Evolutionary conservation across 805 yeast species (phyloP).

Genomic region (Saccharomycopsis capsularis): DNA sequence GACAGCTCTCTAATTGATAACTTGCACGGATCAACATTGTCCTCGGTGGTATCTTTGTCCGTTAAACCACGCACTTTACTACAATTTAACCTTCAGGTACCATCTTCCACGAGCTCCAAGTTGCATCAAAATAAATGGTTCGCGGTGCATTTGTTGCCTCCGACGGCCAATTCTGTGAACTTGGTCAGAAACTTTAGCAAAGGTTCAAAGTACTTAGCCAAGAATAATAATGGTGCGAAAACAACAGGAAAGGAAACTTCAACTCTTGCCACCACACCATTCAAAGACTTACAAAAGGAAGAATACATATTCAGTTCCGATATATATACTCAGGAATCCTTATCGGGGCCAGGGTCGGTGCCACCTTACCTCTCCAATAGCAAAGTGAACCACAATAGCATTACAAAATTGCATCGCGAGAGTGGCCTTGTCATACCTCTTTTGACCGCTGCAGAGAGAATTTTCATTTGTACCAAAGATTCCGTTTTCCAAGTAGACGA

Average conservation of each 20-base stretch:
- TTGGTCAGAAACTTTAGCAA: conserved; percentile 65
- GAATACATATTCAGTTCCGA: conserved; percentile 5
- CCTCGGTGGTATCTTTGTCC: conserved; percentile 79
- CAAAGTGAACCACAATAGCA: neutral
- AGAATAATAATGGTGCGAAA: conserved; percentile 13
- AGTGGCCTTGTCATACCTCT: conserved; percentile 41
- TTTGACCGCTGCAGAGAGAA: conserved; percentile 48
- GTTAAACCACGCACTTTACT: conserved; percentile 70
- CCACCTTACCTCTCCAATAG: neutral
- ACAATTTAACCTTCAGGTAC: conserved; percentile 81
- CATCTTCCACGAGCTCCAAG: conserved; percentile 69
- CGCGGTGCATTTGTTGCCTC: conserved; percentile 72
- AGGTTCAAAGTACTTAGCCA: conserved; percentile 34
- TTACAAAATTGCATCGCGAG: neutral
- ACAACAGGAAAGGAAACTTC: neutral
- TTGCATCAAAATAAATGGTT: conserved; percentile 52
- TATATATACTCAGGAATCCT: neutral
- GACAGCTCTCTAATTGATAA: conserved; percentile 23
- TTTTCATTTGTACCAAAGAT: conserved; percentile 53
- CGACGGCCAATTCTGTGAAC: conserved; percentile 42
- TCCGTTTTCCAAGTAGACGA: conserved; percentile 58
- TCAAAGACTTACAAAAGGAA: conserved; percentile 32
- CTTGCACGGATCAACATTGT: conserved; percentile 72
- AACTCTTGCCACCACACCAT: conserved; percentile 44
- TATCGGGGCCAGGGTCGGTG: neutral